A percentile compares a stretch with the other conserved stretches of the same genome.
Evolutionary conservation across 2,329 filamentous ascomycete genomes (phyloP).

Genomic region (Apiospora kogelbergensis): DNA sequence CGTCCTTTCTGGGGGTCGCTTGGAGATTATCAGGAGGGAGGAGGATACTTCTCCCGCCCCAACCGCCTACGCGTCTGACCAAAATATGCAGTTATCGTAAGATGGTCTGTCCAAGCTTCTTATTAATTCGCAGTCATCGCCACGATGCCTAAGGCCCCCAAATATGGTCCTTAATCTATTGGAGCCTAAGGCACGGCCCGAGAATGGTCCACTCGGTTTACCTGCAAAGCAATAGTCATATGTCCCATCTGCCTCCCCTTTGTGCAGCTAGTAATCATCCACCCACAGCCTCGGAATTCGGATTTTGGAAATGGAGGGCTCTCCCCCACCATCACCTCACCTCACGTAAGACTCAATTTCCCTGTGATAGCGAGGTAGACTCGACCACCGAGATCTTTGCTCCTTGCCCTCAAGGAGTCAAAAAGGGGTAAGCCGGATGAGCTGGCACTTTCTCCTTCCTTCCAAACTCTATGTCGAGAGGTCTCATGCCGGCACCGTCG

Average conservation of each 20-base stretch:
- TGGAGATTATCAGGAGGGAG: neutral
- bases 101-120: neutral
- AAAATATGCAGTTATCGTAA: neutral
- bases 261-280: neutral
- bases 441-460: neutral
- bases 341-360: neutral
- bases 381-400: neutral
- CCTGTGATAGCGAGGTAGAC: neutral
- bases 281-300: neutral
- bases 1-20: neutral
- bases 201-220: neutral
- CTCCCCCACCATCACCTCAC: neutral
- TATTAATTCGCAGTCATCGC: neutral
- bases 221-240: neutral
- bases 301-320: neutral
- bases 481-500: neutral
- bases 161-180: neutral
- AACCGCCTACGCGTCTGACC: neutral
- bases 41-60: too few relatives aligned
- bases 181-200: slow-evolving; percentile 6
- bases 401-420: neutral
- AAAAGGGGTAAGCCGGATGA: slow-evolving; percentile 2
- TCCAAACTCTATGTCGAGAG: neutral
- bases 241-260: neutral
- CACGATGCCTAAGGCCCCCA: neutral